phyloP scores from a whole-genome alignment of 345 rosid species.

The Acer saccharum region DNA sequence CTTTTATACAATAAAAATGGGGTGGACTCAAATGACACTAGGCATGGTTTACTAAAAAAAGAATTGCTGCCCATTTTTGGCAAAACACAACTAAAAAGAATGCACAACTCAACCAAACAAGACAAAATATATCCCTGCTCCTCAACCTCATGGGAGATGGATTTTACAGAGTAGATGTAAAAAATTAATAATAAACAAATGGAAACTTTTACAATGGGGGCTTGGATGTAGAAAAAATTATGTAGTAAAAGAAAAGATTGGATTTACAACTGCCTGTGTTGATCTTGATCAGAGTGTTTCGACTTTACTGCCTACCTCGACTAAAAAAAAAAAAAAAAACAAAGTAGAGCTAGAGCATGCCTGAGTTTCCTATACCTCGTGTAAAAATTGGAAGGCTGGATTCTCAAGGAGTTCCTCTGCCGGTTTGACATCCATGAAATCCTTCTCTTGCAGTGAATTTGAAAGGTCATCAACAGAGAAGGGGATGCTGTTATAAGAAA shows the following conservation, averaged over 20 bases:
- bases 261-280: constrained; percentile 29
- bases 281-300: constrained; percentile 11
- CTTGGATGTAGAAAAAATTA: constrained; percentile 6
- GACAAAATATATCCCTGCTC: constrained; percentile 26
- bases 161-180: constrained; percentile 37
- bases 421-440: constrained; percentile 73
- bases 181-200: constrained; percentile 44
- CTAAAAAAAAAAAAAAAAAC: constrained; percentile 18
- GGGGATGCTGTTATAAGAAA: constrained; percentile 67
- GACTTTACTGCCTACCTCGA: constrained; percentile 24
- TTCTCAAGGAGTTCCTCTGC: constrained; percentile 80
- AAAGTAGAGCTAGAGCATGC: constrained; percentile 17
- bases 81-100: constrained; percentile 14
- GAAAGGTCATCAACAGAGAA: constrained; percentile 95
- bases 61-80: constrained; percentile 23
- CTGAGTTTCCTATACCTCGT: constrained; percentile 48
- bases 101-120: constrained; percentile 17
- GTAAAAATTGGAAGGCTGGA: constrained; percentile 83
- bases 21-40: constrained; percentile 25
- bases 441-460: constrained; percentile 77
- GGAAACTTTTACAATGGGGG: constrained; percentile 36
- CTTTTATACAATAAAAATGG: constrained; percentile 40
- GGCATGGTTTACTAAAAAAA: constrained; percentile 19
- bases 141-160: constrained; percentile 13
- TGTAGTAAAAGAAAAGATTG: constrained; percentile 14